A percentile compares a stretch with the other conserved stretches of the same genome.
phyloP scores from a whole-genome alignment of 352 stramenopile genomes.

The Phytophthora pseudosyringae region DNA sequence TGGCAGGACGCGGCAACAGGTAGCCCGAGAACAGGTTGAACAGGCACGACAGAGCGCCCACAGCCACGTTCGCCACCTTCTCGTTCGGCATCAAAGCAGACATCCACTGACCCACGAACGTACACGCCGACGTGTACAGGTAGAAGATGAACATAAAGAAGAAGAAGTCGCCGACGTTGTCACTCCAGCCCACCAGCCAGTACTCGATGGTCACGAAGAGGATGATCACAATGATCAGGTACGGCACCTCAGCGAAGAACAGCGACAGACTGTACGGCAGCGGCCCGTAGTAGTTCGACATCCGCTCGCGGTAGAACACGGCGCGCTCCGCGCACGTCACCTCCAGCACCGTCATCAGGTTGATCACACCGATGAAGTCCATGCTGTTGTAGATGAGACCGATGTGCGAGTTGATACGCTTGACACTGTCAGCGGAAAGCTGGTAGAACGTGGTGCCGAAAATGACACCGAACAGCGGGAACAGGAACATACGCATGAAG shows the following conservation, averaged over 20 bases:
- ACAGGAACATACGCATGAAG: slow-evolving; percentile 65
- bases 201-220: slow-evolving; percentile 70
- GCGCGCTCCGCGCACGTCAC: slow-evolving; percentile 51
- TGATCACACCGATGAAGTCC: slow-evolving; percentile 69
- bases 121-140: slow-evolving; percentile 47
- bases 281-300: slow-evolving; percentile 79
- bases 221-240: slow-evolving; percentile 55
- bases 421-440: slow-evolving; percentile 33
- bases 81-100: no score
- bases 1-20: slow-evolving; percentile 46
- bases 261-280: slow-evolving; percentile 73
- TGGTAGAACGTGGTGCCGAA: slow-evolving; percentile 78
- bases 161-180: slow-evolving; percentile 43
- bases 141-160: slow-evolving; percentile 57
- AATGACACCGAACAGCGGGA: slow-evolving; percentile 63
- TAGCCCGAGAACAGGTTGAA: no score
- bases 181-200: slow-evolving; percentile 60
- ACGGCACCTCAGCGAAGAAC: slow-evolving; percentile 66
- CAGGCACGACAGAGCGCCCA: no score
- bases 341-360: slow-evolving; percentile 66
- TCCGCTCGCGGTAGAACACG: slow-evolving; percentile 65
- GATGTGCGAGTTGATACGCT: slow-evolving; percentile 65
- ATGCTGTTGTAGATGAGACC: slow-evolving; percentile 79
- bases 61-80: no score
- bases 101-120: no score